A percentile compares a stretch with the other conserved stretches of the same genome.
Conservation (phyloP, 192 early-diverging fungal genomes). For the Entomortierella chlamydospora region DNA sequence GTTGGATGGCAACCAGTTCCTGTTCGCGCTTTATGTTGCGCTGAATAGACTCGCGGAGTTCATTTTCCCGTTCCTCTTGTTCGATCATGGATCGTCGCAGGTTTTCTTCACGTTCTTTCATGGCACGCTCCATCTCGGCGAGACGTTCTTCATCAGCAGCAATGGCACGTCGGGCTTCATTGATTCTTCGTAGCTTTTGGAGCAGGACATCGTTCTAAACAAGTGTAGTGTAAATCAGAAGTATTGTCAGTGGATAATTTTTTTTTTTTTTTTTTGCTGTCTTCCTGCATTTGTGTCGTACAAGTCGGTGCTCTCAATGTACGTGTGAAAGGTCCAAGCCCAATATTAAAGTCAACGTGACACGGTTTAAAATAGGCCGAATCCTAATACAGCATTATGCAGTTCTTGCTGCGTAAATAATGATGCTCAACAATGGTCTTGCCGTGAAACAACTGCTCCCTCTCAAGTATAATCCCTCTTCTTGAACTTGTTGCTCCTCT, state of each 20-base stretch:
- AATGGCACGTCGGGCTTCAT: conserved; percentile 14
- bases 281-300: neutral
- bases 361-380: too few relatives aligned
- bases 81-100: conserved; percentile 13
- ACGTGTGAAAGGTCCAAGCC: neutral
- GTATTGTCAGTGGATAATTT: neutral
- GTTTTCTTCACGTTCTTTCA: conserved; percentile 36
- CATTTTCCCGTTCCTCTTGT: conserved; percentile 19
- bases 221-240: neutral
- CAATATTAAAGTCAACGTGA: neutral
- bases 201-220: conserved; percentile 9
- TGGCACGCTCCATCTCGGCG: conserved; percentile 19
- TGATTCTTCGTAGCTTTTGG: conserved; percentile 25
- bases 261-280: neutral
- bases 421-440: too few relatives aligned
- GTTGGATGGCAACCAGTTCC: conserved; percentile 1
- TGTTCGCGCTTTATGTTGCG: conserved; percentile 9
- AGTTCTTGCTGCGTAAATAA: too few relatives aligned
- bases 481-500: too few relatives aligned
- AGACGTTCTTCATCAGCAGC: conserved; percentile 31
- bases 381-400: too few relatives aligned
- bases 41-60: conserved; percentile 17
- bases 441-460: too few relatives aligned
- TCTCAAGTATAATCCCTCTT: too few relatives aligned
- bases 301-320: neutral